A percentile compares a stretch with the other conserved stretches of the same genome.
Conservation (phyloP, 2,329 filamentous ascomycete genomes). For the Microdochium bolleyi region DNA sequence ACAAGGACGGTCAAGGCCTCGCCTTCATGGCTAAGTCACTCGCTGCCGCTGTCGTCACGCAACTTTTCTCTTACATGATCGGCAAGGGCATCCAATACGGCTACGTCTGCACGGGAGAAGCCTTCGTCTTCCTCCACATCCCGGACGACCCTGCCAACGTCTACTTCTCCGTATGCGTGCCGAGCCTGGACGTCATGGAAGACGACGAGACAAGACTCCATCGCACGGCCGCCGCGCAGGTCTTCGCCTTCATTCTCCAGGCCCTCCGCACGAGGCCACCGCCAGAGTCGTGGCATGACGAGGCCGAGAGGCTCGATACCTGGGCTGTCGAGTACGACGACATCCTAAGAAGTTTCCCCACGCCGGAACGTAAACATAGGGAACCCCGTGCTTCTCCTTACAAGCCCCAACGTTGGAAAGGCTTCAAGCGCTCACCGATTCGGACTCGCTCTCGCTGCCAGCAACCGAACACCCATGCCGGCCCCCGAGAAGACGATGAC, state of each 20-base stretch:
- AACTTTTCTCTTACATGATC: constrained; percentile 31
- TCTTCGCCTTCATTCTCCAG: too few species aligned
- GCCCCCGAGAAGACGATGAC: not conserved
- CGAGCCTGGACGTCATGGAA: constrained; percentile 24
- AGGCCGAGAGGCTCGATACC: constrained; percentile 15
- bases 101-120: constrained; percentile 24
- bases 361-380: too few species aligned
- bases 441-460: constrained; percentile 12
- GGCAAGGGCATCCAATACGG: constrained; percentile 23
- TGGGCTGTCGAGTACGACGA: constrained; percentile 20
- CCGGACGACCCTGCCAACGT: constrained; percentile 21
- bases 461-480: not conserved
- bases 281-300: constrained; percentile 20
- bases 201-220: too few species aligned
- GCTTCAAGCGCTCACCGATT: constrained; percentile 17
- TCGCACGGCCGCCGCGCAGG: too few species aligned
- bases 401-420: too few species aligned
- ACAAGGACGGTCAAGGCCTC: constrained; percentile 20
- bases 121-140: constrained; percentile 25
- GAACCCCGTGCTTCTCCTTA: too few species aligned
- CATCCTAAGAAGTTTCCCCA: too few species aligned
- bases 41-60: constrained; percentile 24
- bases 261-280: too few species aligned
- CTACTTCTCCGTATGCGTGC: constrained; percentile 23
- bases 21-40: constrained; percentile 19